Evolutionary conservation across 2,329 filamentous ascomycete species (phyloP).

Genomic region (Pseudofabraea citricarpa): DNA sequence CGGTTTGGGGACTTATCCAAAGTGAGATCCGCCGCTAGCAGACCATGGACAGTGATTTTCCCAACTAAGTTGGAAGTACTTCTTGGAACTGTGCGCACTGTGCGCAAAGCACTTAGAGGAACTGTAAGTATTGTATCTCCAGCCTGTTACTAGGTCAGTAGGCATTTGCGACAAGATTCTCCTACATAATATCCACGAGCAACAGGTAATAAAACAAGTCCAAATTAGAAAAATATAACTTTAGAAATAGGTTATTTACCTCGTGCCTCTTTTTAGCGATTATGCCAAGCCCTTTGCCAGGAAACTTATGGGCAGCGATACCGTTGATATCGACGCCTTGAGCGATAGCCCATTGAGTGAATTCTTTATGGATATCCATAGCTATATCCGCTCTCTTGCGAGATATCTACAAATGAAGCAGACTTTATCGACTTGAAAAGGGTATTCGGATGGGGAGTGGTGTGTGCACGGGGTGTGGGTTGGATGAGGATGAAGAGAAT

Average conservation of each 20-base stretch:
- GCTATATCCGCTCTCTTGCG: too few relatives aligned
- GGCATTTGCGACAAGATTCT: neutral
- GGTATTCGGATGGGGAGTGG: too few relatives aligned
- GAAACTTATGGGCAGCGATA: slow-evolving; percentile 61
- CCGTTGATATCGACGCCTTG: slow-evolving; percentile 64
- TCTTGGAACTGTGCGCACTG: slow-evolving; percentile 53
- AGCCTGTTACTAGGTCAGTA: too few relatives aligned
- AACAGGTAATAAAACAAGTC: neutral
- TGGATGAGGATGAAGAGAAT: too few relatives aligned
- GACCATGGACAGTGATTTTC: slow-evolving; percentile 60
- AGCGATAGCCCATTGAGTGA: slow-evolving; percentile 62
- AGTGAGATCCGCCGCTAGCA: slow-evolving; percentile 65
- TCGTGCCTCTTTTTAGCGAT: slow-evolving; percentile 63
- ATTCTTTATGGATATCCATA: slow-evolving; percentile 39
- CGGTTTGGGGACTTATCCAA: slow-evolving; percentile 45
- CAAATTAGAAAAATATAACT: neutral
- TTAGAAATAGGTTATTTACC: slow-evolving; percentile 36
- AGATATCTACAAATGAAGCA: too few relatives aligned
- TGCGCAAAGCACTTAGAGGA: slow-evolving; percentile 59
- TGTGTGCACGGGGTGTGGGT: too few relatives aligned
- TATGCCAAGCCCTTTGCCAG: slow-evolving; percentile 73
- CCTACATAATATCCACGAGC: neutral
- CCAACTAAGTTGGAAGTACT: slow-evolving; percentile 48
- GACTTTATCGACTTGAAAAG: too few relatives aligned
- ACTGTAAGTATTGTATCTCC: slow-evolving; percentile 60